These are phyloP conservation scores for Agastache rugosa DNA, from an alignment of 257 asterid genomes.

Conservation along the genomic window DNA sequence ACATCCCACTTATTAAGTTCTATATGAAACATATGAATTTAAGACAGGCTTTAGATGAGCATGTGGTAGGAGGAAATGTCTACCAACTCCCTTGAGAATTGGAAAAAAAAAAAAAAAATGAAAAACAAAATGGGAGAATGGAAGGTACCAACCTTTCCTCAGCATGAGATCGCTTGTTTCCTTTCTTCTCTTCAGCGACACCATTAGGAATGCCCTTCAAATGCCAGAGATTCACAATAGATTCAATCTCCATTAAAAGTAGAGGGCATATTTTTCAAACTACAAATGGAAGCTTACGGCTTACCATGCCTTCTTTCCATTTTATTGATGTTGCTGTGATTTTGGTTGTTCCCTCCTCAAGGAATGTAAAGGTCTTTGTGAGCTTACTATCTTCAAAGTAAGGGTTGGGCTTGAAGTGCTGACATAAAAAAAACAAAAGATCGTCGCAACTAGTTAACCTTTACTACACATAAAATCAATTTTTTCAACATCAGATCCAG, in stretches of 20 bases:
- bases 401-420: constrained; percentile 86
- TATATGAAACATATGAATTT: constrained; percentile 1
- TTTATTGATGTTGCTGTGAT: constrained; percentile 80
- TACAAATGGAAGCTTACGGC: constrained; percentile 52
- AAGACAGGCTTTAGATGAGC: constrained; percentile 2
- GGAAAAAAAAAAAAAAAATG: neutral
- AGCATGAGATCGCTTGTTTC: constrained; percentile 71
- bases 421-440: constrained; percentile 27
- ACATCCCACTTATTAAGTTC: neutral
- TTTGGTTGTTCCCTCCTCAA: constrained; percentile 82
- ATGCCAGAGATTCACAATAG: constrained; percentile 35
- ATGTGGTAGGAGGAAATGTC: constrained; percentile 6
- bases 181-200: constrained; percentile 76
- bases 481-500: neutral
- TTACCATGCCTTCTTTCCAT: constrained; percentile 96
- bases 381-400: constrained; percentile 81
- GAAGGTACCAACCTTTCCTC: constrained; percentile 76
- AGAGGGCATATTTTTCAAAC: constrained; percentile 12
- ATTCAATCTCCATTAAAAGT: constrained; percentile 32
- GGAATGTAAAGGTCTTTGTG: constrained; percentile 81
- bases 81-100: neutral
- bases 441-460: constrained; percentile 27
- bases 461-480: constrained; percentile 7
- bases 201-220: constrained; percentile 83
- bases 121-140: neutral